phyloP scores from a whole-genome alignment of 192 early-diverging fungal species.

The Coemansia sp. region DNA sequence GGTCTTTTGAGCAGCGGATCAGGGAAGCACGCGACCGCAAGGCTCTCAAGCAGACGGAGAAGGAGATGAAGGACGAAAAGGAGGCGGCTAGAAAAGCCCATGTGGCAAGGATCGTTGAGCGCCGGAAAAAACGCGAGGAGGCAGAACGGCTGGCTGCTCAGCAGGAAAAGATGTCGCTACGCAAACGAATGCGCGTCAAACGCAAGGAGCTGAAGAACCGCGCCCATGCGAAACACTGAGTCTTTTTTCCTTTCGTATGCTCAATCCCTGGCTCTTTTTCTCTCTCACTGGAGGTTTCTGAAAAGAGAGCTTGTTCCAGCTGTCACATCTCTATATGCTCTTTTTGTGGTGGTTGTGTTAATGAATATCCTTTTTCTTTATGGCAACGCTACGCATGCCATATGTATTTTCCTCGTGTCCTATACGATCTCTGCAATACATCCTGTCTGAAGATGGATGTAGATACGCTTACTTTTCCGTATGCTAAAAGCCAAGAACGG shows the following conservation, averaged over 20 bases:
- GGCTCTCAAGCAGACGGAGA: slow-evolving; percentile 30
- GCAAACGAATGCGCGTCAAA: slow-evolving; percentile 54
- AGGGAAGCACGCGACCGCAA: slow-evolving; percentile 23
- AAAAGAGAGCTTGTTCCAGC: too few species aligned
- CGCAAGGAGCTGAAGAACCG: slow-evolving; percentile 54
- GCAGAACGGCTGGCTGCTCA: slow-evolving; percentile 35
- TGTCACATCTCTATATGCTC: neutral
- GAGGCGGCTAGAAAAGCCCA: slow-evolving; percentile 31
- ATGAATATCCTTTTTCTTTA: neutral
- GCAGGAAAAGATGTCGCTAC: slow-evolving; percentile 45
- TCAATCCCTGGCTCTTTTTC: neutral
- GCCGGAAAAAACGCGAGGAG: slow-evolving; percentile 45
- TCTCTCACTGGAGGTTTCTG: too few species aligned
- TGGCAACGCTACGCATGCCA: too few species aligned
- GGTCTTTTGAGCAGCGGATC: slow-evolving; percentile 46
- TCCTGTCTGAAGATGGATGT: too few species aligned
- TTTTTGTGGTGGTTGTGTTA: neutral
- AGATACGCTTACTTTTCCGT: too few species aligned
- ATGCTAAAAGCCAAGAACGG: too few species aligned
- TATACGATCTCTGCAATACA: too few species aligned
- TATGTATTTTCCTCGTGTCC: too few species aligned
- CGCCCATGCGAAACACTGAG: slow-evolving; percentile 54
- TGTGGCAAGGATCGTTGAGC: slow-evolving; percentile 39
- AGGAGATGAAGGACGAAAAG: slow-evolving; percentile 45
- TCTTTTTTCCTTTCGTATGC: neutral